A percentile compares a stretch with the other conserved stretches of the same genome.
phyloP scores from a whole-genome alignment of 2,329 filamentous ascomycete genomes.

The Fusarium sp. region DNA sequence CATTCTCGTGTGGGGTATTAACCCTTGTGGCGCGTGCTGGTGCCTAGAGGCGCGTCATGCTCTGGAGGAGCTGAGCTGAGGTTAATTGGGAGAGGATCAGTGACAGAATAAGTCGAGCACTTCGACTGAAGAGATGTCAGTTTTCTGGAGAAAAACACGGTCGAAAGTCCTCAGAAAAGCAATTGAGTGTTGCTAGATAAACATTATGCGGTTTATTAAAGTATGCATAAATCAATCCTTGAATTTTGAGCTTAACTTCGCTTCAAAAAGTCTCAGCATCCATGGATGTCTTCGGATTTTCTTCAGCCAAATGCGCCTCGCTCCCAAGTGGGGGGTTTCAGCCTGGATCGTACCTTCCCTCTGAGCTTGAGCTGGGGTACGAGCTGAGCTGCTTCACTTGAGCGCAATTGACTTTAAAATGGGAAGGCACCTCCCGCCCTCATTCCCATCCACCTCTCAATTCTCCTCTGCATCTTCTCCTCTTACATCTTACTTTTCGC shows the following conservation, averaged over 20 bases:
- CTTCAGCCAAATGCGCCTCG: constrained; percentile 12
- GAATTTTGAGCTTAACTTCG: neutral
- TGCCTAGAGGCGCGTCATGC: constrained; percentile 40
- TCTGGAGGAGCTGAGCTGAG: neutral
- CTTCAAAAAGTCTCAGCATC: neutral
- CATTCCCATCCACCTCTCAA: constrained; percentile 1
- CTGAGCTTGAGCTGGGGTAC: constrained; percentile 15
- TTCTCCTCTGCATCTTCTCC: neutral
- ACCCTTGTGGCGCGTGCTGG: constrained; percentile 34
- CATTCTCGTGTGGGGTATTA: constrained; percentile 30
- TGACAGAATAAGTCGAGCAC: constrained; percentile 26
- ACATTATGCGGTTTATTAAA: neutral
- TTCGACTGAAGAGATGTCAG: neutral
- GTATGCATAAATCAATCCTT: neutral
- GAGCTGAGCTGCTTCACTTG: constrained; percentile 8
- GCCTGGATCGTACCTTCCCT: constrained; percentile 34
- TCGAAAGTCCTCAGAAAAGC: neutral
- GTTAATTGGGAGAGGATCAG: neutral
- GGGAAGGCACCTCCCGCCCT: constrained; percentile 20
- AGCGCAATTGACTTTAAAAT: constrained; percentile 22
- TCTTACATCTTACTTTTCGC: neutral
- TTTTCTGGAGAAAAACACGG: neutral
- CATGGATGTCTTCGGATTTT: neutral
- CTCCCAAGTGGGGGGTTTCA: constrained; percentile 32
- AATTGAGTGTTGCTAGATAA: neutral